Percentiles rank a stretch among this genome's conserved stretches.
phyloP scores from a whole-genome alignment of 768 basidiomycete genomes.

The Boletus edulis region DNA sequence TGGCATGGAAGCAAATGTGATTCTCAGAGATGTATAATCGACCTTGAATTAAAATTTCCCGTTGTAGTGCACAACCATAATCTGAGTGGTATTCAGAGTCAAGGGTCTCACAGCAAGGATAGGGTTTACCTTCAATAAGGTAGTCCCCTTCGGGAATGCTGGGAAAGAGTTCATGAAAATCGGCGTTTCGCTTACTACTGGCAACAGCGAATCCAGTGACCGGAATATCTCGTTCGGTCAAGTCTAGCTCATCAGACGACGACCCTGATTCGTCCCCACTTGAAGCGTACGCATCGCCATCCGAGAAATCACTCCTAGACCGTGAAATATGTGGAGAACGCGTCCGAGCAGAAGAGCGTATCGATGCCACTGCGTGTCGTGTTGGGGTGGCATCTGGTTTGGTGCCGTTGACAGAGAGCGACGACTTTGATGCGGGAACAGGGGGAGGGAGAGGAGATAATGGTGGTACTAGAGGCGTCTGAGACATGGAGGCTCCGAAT shows the following conservation, averaged over 20 bases:
- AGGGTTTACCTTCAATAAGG: constrained; percentile 85
- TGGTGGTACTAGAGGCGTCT: constrained; percentile 48
- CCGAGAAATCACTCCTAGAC: constrained; percentile 26
- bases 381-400: constrained; percentile 8
- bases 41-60: constrained; percentile 96
- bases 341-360: constrained; percentile 7
- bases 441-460: constrained; percentile 19
- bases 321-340: constrained; percentile 21
- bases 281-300: constrained; percentile 25
- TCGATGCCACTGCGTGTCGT: background rate
- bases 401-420: constrained; percentile 14
- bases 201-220: constrained; percentile 98
- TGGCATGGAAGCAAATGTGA: constrained; percentile 98
- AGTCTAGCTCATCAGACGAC: constrained; percentile 33
- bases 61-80: constrained; percentile 95
- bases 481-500: constrained; percentile 65
- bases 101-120: background rate
- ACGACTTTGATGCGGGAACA: constrained; percentile 15
- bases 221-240: constrained; percentile 66
- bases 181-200: constrained; percentile 89
- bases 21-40: constrained; percentile 97
- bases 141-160: constrained; percentile 93
- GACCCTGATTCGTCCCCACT: constrained; percentile 33
- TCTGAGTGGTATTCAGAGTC: constrained; percentile 46
- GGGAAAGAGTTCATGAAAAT: constrained; percentile 93